Evolutionary conservation across 2,329 filamentous ascomycete genomes (phyloP).

Genomic region (Orbilia brochopaga): DNA sequence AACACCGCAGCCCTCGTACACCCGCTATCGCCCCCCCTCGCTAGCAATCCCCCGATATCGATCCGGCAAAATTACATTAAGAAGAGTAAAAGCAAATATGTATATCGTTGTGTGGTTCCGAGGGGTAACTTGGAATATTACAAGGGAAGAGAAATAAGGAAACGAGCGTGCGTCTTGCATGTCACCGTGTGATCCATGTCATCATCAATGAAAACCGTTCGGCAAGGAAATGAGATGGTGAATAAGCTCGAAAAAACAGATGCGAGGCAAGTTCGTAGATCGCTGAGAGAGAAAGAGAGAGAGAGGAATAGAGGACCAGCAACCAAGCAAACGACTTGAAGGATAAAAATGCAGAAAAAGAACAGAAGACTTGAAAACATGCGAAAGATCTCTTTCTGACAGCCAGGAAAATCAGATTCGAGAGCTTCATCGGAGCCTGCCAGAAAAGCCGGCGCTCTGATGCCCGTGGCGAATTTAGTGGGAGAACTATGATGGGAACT

Average conservation of each 20-base stretch:
- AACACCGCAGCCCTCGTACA: constrained; percentile 28
- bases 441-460: too few species aligned
- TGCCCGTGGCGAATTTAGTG: not conserved
- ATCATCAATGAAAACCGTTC: constrained; percentile 13
- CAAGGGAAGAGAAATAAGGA: constrained; percentile 13
- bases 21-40: constrained; percentile 14
- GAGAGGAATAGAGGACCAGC: constrained; percentile 10
- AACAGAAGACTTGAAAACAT: constrained; percentile 16
- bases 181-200: constrained; percentile 27
- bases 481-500: not conserved
- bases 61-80: constrained; percentile 29
- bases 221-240: not conserved
- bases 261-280: constrained; percentile 2
- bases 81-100: constrained; percentile 24
- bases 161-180: constrained; percentile 20
- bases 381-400: constrained; percentile 9
- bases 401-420: constrained; percentile 12
- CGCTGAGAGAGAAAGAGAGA: constrained; percentile 19
- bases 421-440: not conserved
- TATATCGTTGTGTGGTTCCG: constrained; percentile 30
- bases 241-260: not conserved
- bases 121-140: constrained; percentile 15
- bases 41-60: constrained; percentile 22
- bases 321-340: constrained; percentile 1
- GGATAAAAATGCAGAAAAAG: constrained; percentile 13